Percentiles rank a stretch among this genome's conserved stretches.
Evolutionary conservation across 164 flowering plant species (phyloP).

Genomic region (Platanus orientalis): DNA sequence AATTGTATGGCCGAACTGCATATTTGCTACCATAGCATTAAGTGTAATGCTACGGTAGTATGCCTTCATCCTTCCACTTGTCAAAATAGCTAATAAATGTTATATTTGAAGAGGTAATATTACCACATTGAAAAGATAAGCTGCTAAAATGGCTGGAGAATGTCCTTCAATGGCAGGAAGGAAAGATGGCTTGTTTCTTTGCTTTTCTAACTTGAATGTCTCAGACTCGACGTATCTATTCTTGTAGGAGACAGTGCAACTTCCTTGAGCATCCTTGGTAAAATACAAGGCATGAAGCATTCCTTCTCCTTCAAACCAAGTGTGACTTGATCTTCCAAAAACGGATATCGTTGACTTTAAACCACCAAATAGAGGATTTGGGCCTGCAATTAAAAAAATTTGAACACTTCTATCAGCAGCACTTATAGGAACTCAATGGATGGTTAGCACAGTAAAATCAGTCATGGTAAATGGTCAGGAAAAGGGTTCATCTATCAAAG

Average conservation of each 20-base stretch:
- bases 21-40: no score
- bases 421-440: no score
- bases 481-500: no score
- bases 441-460: no score
- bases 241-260: conserved; percentile 43
- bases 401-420: no score
- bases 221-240: conserved; percentile 53
- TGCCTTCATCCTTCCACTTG: no score
- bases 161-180: conserved; percentile 55
- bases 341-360: conserved; percentile 38
- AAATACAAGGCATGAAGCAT: conserved; percentile 66
- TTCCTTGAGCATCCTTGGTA: conserved; percentile 20
- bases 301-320: conserved; percentile 74
- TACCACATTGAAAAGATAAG: conserved; percentile 40
- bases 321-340: conserved; percentile 49
- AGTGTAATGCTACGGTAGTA: no score
- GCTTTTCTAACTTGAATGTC: conserved; percentile 44
- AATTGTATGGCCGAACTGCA: no score
- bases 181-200: conserved; percentile 37
- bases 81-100: no score
- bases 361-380: conserved; percentile 64
- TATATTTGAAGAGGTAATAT: no score
- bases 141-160: conserved; percentile 39
- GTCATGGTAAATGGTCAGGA: no score
- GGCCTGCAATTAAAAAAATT: no score